Evolutionary conservation across 2,329 filamentous ascomycete genomes (phyloP), one percentile per base, ranked within the genome.

Genomic region (Calonectria henricotiae): DNA sequence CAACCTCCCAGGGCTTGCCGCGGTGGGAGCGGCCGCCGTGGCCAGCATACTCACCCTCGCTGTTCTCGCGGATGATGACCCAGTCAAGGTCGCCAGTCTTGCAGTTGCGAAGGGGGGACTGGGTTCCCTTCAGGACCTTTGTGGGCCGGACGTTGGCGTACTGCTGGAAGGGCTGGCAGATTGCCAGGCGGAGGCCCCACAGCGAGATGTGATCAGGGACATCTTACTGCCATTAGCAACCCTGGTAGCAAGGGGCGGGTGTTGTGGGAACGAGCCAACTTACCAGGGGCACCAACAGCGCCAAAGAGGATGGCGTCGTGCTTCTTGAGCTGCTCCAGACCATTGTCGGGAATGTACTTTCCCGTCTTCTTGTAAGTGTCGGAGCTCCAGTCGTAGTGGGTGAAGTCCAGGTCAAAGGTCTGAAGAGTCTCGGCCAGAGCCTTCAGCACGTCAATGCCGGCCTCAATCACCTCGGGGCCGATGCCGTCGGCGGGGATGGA

Each of bases 121-220:
- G 82, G 0, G 88, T 90, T 17, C 90, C 90, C 9, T 84, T 85
- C 68, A 92, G 86, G n/a, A 90, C 87, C 20, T 86, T 87, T 2
- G 89, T 91, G 0, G 90, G 91, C 2, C 90, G 86, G 0, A 92
- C 88, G 69, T 92, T 92, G 72, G 90, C 90, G 73, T 91, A 92
- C 73, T 92, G 89, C 74, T 92, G 90, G 72, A 92, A 83, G 4
- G 87, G 85, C 70, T 91, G 89, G 73, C 90, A 88, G 75, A 92
- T 91, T 1, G 90, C 89, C 1, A 92, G 83, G 61, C 90, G 88
- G 17, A 92, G 83, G 30, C 86, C 86, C 90, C 90, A 92, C 12
- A 92, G 87, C 0, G 89, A 91, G 70, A 92, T 89, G 73, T 91
- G 90, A 73, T 92, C 90, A 8, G 90, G 90, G 0, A 92, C 89